Evolutionary conservation across 805 yeast genomes (phyloP), one percentile per base, ranked within the genome.

Genomic region (Ogataea pini): DNA sequence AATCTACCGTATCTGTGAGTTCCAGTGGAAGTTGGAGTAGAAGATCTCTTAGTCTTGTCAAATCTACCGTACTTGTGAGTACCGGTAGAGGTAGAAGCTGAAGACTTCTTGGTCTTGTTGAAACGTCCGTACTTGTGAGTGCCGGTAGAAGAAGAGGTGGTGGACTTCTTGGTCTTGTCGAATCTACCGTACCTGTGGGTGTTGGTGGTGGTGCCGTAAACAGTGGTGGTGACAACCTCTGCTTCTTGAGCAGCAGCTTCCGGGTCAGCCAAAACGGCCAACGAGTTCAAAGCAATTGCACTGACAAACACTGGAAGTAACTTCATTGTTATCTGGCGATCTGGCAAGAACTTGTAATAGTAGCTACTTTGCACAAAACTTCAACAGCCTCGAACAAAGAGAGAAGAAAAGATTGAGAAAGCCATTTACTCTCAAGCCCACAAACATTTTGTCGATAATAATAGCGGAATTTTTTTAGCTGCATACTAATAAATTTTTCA

Each of bases 41-140:
- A 56, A 33, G 68, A 56, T 5, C 58, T 53, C 40, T 67, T 64
- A 47, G 77, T 72, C 60, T 73, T 75, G 72, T 79, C 72, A 62
- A 79, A 79, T 61, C 73, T 73, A 56, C 87, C 87, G 55, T 71
- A 72, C 52, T 66, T 75, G 71, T 81, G 83, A 39, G 85, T 80
- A 48, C 75, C 73, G 51, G 78, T 67, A 19, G 67, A 51, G 16
- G 71, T 50, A 2, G 79, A 51, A 36, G 77, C 69, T 36, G 62
- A 45, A 9, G 75, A 56, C 16, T 61, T 49, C 36, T 68, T 65
- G 43, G 79, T 76, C 69, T 78, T 75, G 72, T 78, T 71, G 59
- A 77, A 78, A 61, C 72, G 71, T 45, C 82, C 82, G 52, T 65
- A 64, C 51, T 62, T 69, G 69, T 75, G 80, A 47, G 79, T 75